These are phyloP conservation scores for Acanthamoeba triangularis DNA, from an alignment of 208 protist species.

Conservation along the genomic window DNA sequence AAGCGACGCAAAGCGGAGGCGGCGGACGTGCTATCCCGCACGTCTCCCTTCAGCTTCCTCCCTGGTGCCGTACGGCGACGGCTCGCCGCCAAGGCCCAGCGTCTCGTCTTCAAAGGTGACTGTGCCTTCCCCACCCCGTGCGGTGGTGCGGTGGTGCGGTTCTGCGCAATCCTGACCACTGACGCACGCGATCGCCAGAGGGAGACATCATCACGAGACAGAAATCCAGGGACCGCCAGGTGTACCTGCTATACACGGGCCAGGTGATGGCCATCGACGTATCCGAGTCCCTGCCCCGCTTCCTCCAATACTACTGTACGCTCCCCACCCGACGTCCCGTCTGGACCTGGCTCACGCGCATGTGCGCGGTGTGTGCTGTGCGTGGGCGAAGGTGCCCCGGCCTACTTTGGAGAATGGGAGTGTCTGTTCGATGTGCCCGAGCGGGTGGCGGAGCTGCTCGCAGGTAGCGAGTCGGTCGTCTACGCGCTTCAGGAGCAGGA, in stretches of 20 bases:
- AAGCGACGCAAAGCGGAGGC: neutral
- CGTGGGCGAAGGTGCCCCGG: neutral
- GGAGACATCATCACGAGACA: neutral
- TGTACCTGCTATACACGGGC: neutral
- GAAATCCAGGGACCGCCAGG: neutral
- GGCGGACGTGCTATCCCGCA: neutral
- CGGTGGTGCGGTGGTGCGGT: neutral
- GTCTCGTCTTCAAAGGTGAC: neutral
- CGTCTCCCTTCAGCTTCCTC: conserved; percentile 36
- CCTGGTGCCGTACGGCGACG: neutral
- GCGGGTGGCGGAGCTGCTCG: neutral
- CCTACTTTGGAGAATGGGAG: conserved; percentile 33
- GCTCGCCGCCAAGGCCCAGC: neutral
- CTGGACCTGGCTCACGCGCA: neutral
- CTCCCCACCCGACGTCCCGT: neutral
- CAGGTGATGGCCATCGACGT: conserved; percentile 33
- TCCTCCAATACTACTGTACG: conserved; percentile 26
- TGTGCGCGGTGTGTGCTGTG: neutral
- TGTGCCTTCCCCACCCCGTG: neutral
- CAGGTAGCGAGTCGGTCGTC: neutral
- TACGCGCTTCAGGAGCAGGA: neutral
- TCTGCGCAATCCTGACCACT: neutral
- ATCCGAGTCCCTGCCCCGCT: neutral
- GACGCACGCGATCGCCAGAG: neutral
- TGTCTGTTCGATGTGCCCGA: neutral